A percentile compares a stretch with the other conserved stretches of the same genome.
Evolutionary conservation across 2,329 filamentous ascomycete genomes (phyloP).

Genomic region (Xylaria hypoxylon): DNA sequence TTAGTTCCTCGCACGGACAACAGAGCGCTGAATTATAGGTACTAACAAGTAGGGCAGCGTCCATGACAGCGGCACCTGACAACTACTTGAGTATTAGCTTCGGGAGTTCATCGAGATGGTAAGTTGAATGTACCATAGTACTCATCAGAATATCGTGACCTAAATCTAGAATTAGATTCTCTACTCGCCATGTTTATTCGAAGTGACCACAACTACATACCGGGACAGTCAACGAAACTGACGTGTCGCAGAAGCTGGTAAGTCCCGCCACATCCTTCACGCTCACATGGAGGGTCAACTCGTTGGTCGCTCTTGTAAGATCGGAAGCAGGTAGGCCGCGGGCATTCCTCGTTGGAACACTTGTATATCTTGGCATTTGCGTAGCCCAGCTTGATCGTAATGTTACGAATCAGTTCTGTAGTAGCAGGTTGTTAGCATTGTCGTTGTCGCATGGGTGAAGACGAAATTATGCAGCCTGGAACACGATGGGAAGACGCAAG

Average conservation of each 20-base stretch:
- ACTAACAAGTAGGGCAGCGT: constrained; percentile 90
- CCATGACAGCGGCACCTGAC: constrained; percentile 99
- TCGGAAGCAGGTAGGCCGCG: constrained; percentile 92
- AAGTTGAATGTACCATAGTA: constrained; percentile 74
- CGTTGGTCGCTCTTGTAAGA: constrained; percentile 99
- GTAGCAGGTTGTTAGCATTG: constrained; percentile 23
- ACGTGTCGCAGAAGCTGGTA: constrained; percentile 93
- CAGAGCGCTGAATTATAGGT: not conserved
- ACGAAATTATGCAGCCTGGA: not conserved
- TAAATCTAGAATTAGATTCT: constrained; percentile 20
- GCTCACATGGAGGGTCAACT: constrained; percentile 94
- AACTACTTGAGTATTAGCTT: constrained; percentile 58
- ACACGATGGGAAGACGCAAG: not conserved
- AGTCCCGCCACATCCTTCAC: constrained; percentile 87
- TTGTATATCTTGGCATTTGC: constrained; percentile 54
- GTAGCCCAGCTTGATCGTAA: constrained; percentile 74
- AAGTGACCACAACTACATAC: constrained; percentile 30
- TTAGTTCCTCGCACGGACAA: constrained; percentile 15
- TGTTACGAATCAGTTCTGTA: constrained; percentile 95
- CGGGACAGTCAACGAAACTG: constrained; percentile 97
- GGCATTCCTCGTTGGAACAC: constrained; percentile 92
- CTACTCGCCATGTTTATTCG: not conserved
- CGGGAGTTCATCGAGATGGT: not conserved
- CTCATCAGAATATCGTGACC: constrained; percentile 99
- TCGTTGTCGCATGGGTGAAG: not conserved